Evolutionary conservation across 176 grass and related monocot species (phyloP), one percentile per base, ranked within the genome.

Genomic region (Oryza glumipatula): DNA sequence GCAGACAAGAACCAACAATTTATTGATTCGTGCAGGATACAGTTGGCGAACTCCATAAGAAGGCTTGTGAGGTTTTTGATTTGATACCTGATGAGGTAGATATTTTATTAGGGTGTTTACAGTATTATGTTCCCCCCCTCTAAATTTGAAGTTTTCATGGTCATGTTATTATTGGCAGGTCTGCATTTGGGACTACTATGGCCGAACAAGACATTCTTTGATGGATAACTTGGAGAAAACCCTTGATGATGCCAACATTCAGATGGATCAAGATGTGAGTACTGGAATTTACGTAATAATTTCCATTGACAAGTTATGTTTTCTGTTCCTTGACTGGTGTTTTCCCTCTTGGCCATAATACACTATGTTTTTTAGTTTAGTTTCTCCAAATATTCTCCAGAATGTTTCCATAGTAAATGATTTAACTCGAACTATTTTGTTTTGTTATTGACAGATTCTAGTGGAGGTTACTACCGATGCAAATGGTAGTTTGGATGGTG

Each of bases 161-260:
- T 78, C 19, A 64, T 81, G 39, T 80, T 21, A 77, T 16, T 21
- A 60, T 85, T 74, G 74, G 10, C 72, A 99, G 97, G 92, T 92
- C 44, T 94, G 72, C 76, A 96, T 99, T 78, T 99, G 91, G 90
- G 97, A 99, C 79, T 99, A 94, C 74, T 99, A 94, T 88, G 94
- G 90, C 67, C 89, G 41, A 79, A 92, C 92, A 80, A 99, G 96
- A 88, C 94, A 99, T 92, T 51, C 88, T 65, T 87, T 99, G 79
- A 99, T 96, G 97, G 94, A 99, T 87, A 96, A 88, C 72, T 84
- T 92, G 88, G 94, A 94, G 64, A 96, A 99, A 91, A 96, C 97
- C 13, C 94, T 99, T 79, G 97, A 99, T 8, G 94, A 96, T 89
- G 92, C 92, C 35, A 99, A 96, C 77, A 99, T 99, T 87, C 97